Percentiles rank a stretch among this genome's conserved stretches.
These are phyloP conservation scores for Yamadazyma aaseri DNA, from an alignment of 1,139 yeast species.

Conservation along the genomic window DNA sequence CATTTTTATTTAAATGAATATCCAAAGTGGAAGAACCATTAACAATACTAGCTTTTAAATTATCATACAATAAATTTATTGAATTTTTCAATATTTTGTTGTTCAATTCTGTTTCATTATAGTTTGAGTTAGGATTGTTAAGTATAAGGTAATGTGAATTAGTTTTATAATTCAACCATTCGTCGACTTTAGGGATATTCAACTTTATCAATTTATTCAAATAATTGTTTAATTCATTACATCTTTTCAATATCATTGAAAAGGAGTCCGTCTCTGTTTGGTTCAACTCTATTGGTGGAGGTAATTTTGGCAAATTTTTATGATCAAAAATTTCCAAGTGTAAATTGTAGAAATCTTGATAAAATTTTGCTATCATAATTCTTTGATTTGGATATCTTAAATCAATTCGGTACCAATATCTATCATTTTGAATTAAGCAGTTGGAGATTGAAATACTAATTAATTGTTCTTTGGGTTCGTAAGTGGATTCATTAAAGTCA, in stretches of 20 bases:
- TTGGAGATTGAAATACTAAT: conserved; percentile 29
- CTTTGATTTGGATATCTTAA: conserved; percentile 32
- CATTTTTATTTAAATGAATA: conserved; percentile 26
- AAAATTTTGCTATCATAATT: conserved; percentile 36
- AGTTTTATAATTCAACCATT: conserved; percentile 31
- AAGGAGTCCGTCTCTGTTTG: conserved; percentile 8
- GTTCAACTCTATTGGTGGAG: conserved; percentile 39
- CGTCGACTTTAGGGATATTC: conserved; percentile 21
- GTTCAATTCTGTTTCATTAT: conserved; percentile 21
- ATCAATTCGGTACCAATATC: conserved; percentile 48
- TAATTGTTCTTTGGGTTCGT: conserved; percentile 7
- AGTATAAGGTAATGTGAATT: conserved; percentile 8
- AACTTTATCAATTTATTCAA: conserved; percentile 24
- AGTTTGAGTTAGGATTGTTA: conserved; percentile 7
- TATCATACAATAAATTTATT: conserved; percentile 21
- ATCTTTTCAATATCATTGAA: conserved; percentile 20
- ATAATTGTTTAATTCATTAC: conserved; percentile 35
- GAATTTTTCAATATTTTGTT: conserved; percentile 24
- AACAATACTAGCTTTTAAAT: conserved; percentile 26
- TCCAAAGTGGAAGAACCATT: conserved; percentile 27
- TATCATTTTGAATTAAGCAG: conserved; percentile 34
- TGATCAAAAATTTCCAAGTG: conserved; percentile 25
- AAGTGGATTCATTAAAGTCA: conserved; percentile 5
- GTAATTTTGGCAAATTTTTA: conserved; percentile 35
- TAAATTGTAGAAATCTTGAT: conserved; percentile 45